A percentile compares a stretch with the other conserved stretches of the same genome.
These are phyloP conservation scores for Jackrogersella multiformis DNA, from an alignment of 495 filamentous ascomycete species.

Conservation along the genomic window DNA sequence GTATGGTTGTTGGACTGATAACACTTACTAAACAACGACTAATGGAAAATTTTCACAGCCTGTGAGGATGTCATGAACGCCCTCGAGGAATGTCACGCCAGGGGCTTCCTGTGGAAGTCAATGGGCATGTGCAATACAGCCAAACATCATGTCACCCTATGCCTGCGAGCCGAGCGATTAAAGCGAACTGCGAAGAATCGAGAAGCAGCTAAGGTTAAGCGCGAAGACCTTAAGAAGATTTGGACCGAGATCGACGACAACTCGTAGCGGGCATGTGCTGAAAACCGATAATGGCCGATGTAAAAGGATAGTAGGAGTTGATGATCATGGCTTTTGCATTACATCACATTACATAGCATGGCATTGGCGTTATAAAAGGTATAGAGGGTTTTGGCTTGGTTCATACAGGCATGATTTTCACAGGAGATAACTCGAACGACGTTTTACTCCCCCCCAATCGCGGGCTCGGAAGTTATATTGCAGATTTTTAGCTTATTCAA, in stretches of 20 bases:
- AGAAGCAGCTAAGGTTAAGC: constrained; percentile 72
- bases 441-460: constrained; percentile 19
- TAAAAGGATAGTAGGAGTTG: neutral
- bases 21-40: neutral
- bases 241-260: constrained; percentile 89
- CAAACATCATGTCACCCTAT: constrained; percentile 82
- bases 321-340: neutral
- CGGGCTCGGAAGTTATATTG: neutral
- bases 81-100: constrained; percentile 94
- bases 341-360: constrained; percentile 9
- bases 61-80: constrained; percentile 93
- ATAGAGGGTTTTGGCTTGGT: constrained; percentile 11
- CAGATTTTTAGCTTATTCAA: neutral
- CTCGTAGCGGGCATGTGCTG: constrained; percentile 52
- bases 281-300: neutral
- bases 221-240: constrained; percentile 70
- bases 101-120: constrained; percentile 88
- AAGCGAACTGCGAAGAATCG: constrained; percentile 82
- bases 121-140: constrained; percentile 88
- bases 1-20: constrained; percentile 56
- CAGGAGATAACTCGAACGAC: neutral
- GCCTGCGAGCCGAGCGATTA: constrained; percentile 78
- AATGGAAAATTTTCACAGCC: constrained; percentile 58
- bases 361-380: constrained; percentile 32
- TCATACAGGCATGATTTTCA: neutral